phyloP scores from a whole-genome alignment of 306 rosid species.

The Corylus heterophylla region DNA sequence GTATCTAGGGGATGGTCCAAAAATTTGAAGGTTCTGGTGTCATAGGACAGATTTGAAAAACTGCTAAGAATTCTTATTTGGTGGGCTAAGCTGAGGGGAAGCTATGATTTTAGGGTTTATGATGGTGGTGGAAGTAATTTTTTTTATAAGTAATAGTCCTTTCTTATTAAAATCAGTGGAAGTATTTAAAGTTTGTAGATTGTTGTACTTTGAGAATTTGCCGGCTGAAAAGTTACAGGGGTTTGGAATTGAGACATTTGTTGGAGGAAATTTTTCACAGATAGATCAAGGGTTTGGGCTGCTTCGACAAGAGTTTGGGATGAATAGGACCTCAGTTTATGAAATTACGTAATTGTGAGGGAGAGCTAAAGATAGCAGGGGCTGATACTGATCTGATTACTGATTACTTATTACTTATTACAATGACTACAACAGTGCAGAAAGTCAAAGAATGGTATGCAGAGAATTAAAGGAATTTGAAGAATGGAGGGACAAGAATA shows the following conservation, averaged over 20 bases:
- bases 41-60: neutral
- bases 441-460: neutral
- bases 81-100: neutral
- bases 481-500: neutral
- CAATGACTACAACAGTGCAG: neutral
- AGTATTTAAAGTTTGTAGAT: neutral
- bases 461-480: neutral
- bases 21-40: neutral
- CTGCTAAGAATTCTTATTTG: neutral
- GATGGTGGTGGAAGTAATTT: neutral
- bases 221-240: neutral
- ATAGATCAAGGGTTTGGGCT: neutral
- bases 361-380: neutral
- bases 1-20: neutral
- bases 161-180: too few species aligned
- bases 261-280: neutral
- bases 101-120: neutral
- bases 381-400: neutral
- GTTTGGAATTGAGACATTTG: neutral
- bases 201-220: neutral
- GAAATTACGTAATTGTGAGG: neutral
- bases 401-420: too few species aligned
- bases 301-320: neutral
- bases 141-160: too few species aligned
- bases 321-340: neutral